Evolutionary conservation across 2,329 filamentous ascomycete species (phyloP).

Genomic region (Verticillium zaregamsianum): DNA sequence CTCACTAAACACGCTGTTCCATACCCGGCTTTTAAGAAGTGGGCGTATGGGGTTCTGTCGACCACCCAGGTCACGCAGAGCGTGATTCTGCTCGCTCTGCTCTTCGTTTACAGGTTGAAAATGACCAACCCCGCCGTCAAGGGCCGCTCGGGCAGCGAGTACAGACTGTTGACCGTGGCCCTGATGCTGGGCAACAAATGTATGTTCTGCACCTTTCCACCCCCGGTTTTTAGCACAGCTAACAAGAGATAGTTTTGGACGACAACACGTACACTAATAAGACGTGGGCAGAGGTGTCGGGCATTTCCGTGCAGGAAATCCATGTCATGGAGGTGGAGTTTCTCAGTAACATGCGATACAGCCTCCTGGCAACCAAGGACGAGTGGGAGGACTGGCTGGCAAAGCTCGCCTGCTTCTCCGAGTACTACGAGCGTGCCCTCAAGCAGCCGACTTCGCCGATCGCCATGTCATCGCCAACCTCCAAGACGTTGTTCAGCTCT

Average conservation of each 20-base stretch:
- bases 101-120: slow-evolving; percentile 93
- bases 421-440: slow-evolving; percentile 73
- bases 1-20: slow-evolving; percentile 72
- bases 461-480: slow-evolving; percentile 35
- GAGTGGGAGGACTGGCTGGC: slow-evolving; percentile 87
- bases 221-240: neutral
- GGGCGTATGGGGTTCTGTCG: slow-evolving; percentile 84
- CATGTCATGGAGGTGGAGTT: slow-evolving; percentile 99
- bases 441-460: slow-evolving; percentile 31
- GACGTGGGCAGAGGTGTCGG: slow-evolving; percentile 97
- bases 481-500: slow-evolving; percentile 31
- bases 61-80: slow-evolving; percentile 97
- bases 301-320: slow-evolving; percentile 89
- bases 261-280: slow-evolving; percentile 99
- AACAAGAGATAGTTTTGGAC: slow-evolving; percentile 63
- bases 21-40: slow-evolving; percentile 79
- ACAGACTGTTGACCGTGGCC: slow-evolving; percentile 85
- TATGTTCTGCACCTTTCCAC: slow-evolving; percentile 32
- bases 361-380: slow-evolving; percentile 76
- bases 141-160: slow-evolving; percentile 90
- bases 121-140: slow-evolving; percentile 84
- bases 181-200: slow-evolving; percentile 98
- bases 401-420: slow-evolving; percentile 76
- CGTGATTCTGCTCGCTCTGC: slow-evolving; percentile 80
- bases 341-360: slow-evolving; percentile 96